A percentile compares a stretch with the other conserved stretches of the same genome.
These are phyloP conservation scores for Exserohilum turcica DNA, from an alignment of 2,329 filamentous ascomycete species.

Conservation along the genomic window DNA sequence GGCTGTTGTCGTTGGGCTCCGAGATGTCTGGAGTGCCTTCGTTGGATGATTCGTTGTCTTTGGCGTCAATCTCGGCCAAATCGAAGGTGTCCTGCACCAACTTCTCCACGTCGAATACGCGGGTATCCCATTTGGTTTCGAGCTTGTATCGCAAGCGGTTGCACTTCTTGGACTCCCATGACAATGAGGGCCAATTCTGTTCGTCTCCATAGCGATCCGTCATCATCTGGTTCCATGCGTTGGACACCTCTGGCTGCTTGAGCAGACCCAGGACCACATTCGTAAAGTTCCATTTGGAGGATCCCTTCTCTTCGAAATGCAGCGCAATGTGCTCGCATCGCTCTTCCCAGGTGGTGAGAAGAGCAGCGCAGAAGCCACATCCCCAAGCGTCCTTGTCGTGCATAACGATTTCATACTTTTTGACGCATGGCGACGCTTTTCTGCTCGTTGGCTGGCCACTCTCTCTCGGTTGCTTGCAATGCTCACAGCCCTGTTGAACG, in stretches of 20 bases:
- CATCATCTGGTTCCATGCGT: constrained; percentile 66
- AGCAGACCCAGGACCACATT: constrained; percentile 70
- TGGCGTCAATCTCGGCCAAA: constrained; percentile 49
- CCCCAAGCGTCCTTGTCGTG: constrained; percentile 70
- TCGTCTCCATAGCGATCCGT: constrained; percentile 61
- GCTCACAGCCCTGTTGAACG: constrained; percentile 58
- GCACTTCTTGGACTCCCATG: constrained; percentile 69
- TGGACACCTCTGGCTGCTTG: constrained; percentile 67
- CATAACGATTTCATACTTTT: constrained; percentile 52
- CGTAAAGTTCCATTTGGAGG: constrained; percentile 69
- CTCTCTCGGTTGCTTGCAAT: constrained; percentile 68
- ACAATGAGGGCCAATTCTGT: constrained; percentile 48
- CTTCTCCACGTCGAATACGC: constrained; percentile 58
- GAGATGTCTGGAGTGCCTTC: constrained; percentile 32
- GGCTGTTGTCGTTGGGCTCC: constrained; percentile 32
- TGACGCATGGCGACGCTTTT: constrained; percentile 52
- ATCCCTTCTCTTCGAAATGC: constrained; percentile 69
- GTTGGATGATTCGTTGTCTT: constrained; percentile 32
- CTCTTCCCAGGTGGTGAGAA: constrained; percentile 67
- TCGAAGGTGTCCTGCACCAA: constrained; percentile 65
- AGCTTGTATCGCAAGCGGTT: constrained; percentile 68
- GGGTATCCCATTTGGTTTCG: constrained; percentile 66
- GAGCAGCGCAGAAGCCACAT: constrained; percentile 69
- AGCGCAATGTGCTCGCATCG: constrained; percentile 70
- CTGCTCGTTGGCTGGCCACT: constrained; percentile 58